phyloP scores from a whole-genome alignment of 495 filamentous ascomycete genomes.

The Aspergillus ostianus region DNA sequence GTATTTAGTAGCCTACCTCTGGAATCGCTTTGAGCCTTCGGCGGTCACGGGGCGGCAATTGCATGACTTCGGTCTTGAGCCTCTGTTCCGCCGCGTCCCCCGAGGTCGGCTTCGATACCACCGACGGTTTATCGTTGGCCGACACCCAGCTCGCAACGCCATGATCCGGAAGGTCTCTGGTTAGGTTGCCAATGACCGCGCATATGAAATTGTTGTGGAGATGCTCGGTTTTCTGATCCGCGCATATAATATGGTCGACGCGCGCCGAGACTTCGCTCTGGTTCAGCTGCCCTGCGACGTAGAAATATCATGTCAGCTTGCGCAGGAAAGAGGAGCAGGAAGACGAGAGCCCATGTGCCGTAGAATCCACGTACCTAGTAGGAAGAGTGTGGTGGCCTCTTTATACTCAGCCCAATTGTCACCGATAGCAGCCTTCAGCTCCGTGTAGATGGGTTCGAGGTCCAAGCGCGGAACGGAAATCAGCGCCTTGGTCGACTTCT shows the following conservation, averaged over 20 bases:
- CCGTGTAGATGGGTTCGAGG: conserved; percentile 83
- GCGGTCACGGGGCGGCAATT: conserved; percentile 79
- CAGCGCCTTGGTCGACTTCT: conserved; percentile 54
- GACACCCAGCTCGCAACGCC: conserved; percentile 94
- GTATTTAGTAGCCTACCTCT: conserved; percentile 41
- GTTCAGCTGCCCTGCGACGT: conserved; percentile 68
- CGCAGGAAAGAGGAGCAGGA: not conserved
- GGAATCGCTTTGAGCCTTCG: conserved; percentile 79
- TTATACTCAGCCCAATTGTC: conserved; percentile 91
- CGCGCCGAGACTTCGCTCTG: conserved; percentile 77
- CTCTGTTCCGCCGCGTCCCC: conserved; percentile 89
- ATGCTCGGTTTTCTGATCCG: conserved; percentile 69
- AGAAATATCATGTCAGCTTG: conserved; percentile 9
- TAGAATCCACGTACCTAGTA: conserved; percentile 64
- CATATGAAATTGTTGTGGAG: conserved; percentile 88
- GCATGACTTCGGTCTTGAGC: conserved; percentile 93
- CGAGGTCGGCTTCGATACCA: conserved; percentile 72
- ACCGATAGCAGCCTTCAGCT: conserved; percentile 74
- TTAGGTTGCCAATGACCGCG: conserved; percentile 82
- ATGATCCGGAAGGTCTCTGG: conserved; percentile 84
- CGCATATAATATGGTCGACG: conserved; percentile 70
- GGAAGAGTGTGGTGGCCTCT: conserved; percentile 72
- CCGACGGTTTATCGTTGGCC: conserved; percentile 89
- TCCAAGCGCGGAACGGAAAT: conserved; percentile 83
- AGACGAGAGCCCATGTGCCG: conserved; percentile 9